Evolutionary conservation across 352 stramenopile genomes (phyloP).

Genomic region (Phytophthora pini): DNA sequence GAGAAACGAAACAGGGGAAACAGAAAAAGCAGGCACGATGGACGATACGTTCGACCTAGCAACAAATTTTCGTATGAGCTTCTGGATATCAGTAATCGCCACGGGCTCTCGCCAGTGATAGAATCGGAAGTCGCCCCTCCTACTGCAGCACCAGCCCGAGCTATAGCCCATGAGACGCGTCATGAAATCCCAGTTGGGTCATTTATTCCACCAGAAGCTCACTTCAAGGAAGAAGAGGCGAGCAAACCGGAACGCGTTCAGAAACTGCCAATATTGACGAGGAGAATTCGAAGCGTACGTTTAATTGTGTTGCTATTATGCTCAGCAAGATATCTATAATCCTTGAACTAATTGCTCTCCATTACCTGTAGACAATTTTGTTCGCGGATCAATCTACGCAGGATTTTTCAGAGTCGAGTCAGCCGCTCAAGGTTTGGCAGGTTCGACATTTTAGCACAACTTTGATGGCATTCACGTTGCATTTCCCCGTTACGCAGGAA

Average conservation of each 20-base stretch:
- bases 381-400: constrained; percentile 36
- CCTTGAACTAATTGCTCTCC: neutral
- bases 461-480: neutral
- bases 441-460: neutral
- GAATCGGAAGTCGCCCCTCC: constrained; percentile 12
- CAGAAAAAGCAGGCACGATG: constrained; percentile 41
- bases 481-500: constrained; percentile 18
- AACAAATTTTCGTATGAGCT: constrained; percentile 40
- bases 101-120: constrained; percentile 20
- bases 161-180: constrained; percentile 24
- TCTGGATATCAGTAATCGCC: constrained; percentile 26
- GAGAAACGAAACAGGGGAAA: constrained; percentile 13
- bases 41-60: constrained; percentile 36
- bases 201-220: constrained; percentile 6
- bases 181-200: constrained; percentile 28
- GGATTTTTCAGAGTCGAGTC: constrained; percentile 33
- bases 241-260: constrained; percentile 21
- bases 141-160: constrained; percentile 8
- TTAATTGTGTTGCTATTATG: neutral
- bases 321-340: no score
- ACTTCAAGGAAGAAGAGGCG: constrained; percentile 7
- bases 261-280: constrained; percentile 11
- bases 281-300: constrained; percentile 36
- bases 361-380: constrained; percentile 33
- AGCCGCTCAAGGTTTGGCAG: constrained; percentile 32